These are phyloP conservation scores for Gonapodya prolifera DNA, from an alignment of 192 early-diverging fungal genomes.

Conservation along the genomic window DNA sequence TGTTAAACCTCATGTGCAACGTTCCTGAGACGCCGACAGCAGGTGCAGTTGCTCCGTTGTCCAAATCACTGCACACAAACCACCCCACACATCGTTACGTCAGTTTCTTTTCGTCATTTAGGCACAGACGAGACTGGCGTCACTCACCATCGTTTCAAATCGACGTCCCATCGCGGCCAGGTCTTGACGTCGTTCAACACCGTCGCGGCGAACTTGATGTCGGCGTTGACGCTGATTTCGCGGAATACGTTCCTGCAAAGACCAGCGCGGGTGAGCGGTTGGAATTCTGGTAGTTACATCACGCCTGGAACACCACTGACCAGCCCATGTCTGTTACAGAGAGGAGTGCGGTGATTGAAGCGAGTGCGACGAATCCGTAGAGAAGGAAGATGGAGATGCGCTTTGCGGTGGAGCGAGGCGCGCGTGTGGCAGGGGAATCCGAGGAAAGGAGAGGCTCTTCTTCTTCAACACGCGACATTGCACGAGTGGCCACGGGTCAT, in stretches of 20 bases:
- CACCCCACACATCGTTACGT: no score
- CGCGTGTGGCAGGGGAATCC: background rate
- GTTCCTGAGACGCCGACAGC: background rate
- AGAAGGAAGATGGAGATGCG: background rate
- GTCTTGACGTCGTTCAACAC: background rate
- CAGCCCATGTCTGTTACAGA: background rate
- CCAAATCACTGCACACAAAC: background rate
- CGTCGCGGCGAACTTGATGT: background rate
- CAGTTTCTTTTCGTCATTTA: no score
- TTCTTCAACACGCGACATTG: background rate
- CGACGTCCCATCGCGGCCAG: slow-evolving; percentile 5
- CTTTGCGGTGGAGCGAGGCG: background rate
- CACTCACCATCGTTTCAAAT: background rate
- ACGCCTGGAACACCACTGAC: no score
- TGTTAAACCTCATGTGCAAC: background rate
- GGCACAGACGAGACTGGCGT: no score
- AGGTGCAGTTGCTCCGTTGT: background rate
- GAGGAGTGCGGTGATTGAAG: background rate
- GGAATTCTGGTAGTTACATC: background rate
- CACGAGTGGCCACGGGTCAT: no score
- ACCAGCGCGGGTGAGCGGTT: background rate
- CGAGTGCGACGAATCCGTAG: background rate
- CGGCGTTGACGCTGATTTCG: background rate
- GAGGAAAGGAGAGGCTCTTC: background rate
- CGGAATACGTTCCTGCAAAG: background rate